A percentile compares a stretch with the other conserved stretches of the same genome.
Evolutionary conservation across 1,284 basidiomycete genomes (phyloP).

Genomic region (Heterobasidion irregulare): DNA sequence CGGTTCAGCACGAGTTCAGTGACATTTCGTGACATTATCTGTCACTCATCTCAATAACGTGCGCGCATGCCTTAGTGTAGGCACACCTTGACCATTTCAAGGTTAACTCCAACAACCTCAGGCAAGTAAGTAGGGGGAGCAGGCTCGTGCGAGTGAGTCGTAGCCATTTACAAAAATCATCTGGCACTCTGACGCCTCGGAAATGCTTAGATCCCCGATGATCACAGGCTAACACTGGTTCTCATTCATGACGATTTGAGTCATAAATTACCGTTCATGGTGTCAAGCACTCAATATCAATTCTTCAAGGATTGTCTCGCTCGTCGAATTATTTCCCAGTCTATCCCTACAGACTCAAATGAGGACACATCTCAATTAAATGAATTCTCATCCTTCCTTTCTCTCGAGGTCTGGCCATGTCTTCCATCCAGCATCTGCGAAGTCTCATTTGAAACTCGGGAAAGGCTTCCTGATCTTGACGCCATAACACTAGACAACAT

Average conservation of each 20-base stretch:
- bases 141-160: too few relatives aligned
- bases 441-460: constrained; percentile 28
- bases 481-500: constrained; percentile 25
- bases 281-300: constrained; percentile 14
- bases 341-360: constrained; percentile 9
- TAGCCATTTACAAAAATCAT: too few relatives aligned
- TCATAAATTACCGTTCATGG: background rate
- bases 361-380: constrained; percentile 28
- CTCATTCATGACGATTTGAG: background rate
- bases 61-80: too few relatives aligned
- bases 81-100: too few relatives aligned
- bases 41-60: too few relatives aligned
- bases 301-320: constrained; percentile 41
- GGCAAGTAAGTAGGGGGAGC: too few relatives aligned
- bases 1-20: too few relatives aligned
- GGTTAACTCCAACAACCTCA: too few relatives aligned
- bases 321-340: constrained; percentile 27
- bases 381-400: constrained; percentile 44
- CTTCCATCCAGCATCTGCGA: constrained; percentile 26
- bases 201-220: too few relatives aligned
- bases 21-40: too few relatives aligned
- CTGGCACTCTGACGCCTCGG: too few relatives aligned
- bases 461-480: constrained; percentile 23
- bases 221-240: too few relatives aligned
- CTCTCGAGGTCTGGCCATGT: constrained; percentile 35